phyloP scores from a whole-genome alignment of 768 basidiomycete genomes.

The Boletus barrowsii region DNA sequence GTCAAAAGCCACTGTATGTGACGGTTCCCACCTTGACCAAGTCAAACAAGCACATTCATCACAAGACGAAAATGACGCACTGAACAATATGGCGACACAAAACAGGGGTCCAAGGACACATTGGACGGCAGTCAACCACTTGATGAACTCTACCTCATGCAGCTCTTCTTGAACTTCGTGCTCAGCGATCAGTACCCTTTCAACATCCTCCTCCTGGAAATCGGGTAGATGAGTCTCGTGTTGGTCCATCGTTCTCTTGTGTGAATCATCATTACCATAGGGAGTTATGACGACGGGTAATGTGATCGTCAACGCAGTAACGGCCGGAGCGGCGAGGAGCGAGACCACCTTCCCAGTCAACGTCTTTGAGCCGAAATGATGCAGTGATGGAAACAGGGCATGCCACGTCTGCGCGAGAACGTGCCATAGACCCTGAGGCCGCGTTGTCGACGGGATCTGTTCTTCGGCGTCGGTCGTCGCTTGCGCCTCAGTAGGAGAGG shows the following conservation, averaged over 20 bases:
- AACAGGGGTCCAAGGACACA: slow-evolving; percentile 82
- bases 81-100: slow-evolving; percentile 69
- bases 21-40: slow-evolving; percentile 30
- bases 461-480: slow-evolving; percentile 45
- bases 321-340: slow-evolving; percentile 81
- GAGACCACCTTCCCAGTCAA: slow-evolving; percentile 68
- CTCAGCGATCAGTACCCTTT: slow-evolving; percentile 67
- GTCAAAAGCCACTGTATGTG: slow-evolving; percentile 51
- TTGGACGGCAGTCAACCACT: slow-evolving; percentile 84
- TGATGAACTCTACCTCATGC: slow-evolving; percentile 64
- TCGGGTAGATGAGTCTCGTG: slow-evolving; percentile 52
- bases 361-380: slow-evolving; percentile 68
- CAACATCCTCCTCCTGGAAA: slow-evolving; percentile 75
- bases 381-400: slow-evolving; percentile 83
- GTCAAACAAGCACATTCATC: not conserved
- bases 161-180: slow-evolving; percentile 69
- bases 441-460: slow-evolving; percentile 35
- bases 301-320: slow-evolving; percentile 82
- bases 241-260: slow-evolving; percentile 29
- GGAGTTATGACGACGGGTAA: slow-evolving; percentile 83
- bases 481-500: slow-evolving; percentile 40
- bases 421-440: slow-evolving; percentile 36
- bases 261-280: slow-evolving; percentile 30
- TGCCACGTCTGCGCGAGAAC: slow-evolving; percentile 46
- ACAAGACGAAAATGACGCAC: slow-evolving; percentile 42